A percentile compares a stretch with the other conserved stretches of the same genome.
Evolutionary conservation across 805 yeast genomes (phyloP).

Genomic region (Yarrowia sp.): DNA sequence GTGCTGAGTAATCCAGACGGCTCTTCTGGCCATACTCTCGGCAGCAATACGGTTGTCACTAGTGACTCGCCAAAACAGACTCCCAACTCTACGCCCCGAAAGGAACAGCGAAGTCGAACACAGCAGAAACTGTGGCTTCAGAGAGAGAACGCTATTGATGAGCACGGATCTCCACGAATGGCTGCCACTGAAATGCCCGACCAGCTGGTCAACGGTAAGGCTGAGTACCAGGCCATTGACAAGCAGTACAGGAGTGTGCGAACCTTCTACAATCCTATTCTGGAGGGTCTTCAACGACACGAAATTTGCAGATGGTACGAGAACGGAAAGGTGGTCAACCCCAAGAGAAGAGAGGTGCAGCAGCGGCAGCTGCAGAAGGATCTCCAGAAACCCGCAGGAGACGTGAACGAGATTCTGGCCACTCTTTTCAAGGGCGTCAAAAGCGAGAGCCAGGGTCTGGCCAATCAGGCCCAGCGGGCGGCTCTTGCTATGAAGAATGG

Average conservation of each 20-base stretch:
- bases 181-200: constrained; percentile 4
- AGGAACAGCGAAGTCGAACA: constrained; percentile 55
- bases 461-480: constrained; percentile 36
- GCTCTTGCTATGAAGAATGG: constrained; percentile 32
- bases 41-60: constrained; percentile 15
- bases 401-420: constrained; percentile 16
- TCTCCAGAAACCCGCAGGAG: not conserved
- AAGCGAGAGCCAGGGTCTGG: constrained; percentile 24
- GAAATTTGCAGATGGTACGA: constrained; percentile 36
- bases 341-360: constrained; percentile 45
- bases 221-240: constrained; percentile 53
- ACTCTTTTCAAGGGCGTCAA: constrained; percentile 32
- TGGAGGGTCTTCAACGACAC: constrained; percentile 63
- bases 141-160: constrained; percentile 43
- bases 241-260: constrained; percentile 75
- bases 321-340: constrained; percentile 38
- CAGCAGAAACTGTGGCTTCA: constrained; percentile 85
- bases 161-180: constrained; percentile 19
- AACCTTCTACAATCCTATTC: constrained; percentile 72
- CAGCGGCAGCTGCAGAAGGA: constrained; percentile 18
- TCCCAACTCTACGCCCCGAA: constrained; percentile 13
- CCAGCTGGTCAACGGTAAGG: constrained; percentile 6
- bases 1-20: constrained; percentile 25
- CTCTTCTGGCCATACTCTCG: constrained; percentile 25
- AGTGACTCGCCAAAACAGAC: constrained; percentile 3